phyloP scores from a whole-genome alignment of 225 moss, liverwort and hornwort species.

The Marchantia paleacea region DNA sequence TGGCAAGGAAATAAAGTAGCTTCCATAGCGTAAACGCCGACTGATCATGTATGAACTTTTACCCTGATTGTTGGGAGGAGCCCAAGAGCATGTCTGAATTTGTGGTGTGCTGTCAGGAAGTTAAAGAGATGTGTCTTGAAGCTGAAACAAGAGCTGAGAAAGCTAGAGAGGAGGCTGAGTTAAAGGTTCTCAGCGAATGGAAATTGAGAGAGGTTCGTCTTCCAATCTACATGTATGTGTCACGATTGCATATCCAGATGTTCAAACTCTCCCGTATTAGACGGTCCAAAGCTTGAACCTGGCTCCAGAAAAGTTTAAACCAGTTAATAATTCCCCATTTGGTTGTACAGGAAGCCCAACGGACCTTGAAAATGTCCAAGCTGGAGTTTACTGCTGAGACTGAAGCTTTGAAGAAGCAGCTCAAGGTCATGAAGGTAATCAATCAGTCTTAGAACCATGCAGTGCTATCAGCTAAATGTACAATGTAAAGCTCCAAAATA shows the following conservation, averaged over 20 bases:
- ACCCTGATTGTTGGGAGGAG: neutral
- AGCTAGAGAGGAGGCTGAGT: slow-evolving; percentile 29
- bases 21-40: neutral
- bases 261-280: no score
- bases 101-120: slow-evolving; percentile 26
- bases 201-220: slow-evolving; percentile 33
- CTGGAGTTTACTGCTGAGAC: slow-evolving; percentile 36
- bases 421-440: slow-evolving; percentile 34
- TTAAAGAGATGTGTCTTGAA: slow-evolving; percentile 23
- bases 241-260: neutral
- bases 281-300: no score
- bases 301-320: no score
- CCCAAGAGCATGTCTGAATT: neutral
- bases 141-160: slow-evolving; percentile 28
- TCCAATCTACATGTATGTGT: neutral
- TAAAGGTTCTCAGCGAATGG: slow-evolving; percentile 23
- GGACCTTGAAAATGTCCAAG: slow-evolving; percentile 28
- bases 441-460: neutral
- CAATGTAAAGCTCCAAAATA: neutral
- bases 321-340: neutral
- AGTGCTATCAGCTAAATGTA: neutral
- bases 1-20: no score
- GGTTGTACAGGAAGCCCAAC: slow-evolving; percentile 34
- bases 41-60: neutral
- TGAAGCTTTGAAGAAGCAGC: slow-evolving; percentile 37